Evolutionary conservation across 2,329 filamentous ascomycete genomes (phyloP).

Genomic region (Parastagonospora nodorum): DNA sequence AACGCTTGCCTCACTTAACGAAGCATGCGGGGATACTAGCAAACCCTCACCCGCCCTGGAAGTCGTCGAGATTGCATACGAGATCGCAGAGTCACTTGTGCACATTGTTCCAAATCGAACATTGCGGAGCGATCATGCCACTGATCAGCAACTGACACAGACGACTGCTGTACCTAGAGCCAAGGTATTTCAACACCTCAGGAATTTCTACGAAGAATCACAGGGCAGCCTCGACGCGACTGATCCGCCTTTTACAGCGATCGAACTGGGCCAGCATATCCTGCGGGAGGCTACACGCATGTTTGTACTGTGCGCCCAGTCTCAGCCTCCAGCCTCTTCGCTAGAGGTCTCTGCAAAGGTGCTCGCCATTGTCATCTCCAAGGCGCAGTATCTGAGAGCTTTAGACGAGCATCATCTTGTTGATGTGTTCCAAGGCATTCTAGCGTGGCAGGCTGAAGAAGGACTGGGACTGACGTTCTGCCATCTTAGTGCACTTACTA

Average conservation of each 20-base stretch:
- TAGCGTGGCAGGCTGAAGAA: conserved; percentile 10
- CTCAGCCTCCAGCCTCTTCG: conserved; percentile 8
- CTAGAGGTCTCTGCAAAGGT: conserved; percentile 40
- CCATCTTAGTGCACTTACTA: conserved; percentile 37
- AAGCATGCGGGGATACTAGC: conserved; percentile 25
- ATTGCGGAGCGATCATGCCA: conserved; percentile 18
- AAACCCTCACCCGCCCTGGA: conserved; percentile 15
- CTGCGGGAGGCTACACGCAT: conserved; percentile 38
- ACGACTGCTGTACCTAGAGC: conserved; percentile 9
- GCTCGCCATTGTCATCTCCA: conserved; percentile 41
- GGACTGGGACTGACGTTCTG: conserved; percentile 26
- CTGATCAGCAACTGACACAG: conserved; percentile 9
- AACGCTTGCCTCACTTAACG: conserved; percentile 56
- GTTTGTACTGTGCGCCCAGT: conserved; percentile 29
- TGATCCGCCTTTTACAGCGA: conserved; percentile 33
- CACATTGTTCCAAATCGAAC: conserved; percentile 45
- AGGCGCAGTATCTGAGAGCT: conserved; percentile 29
- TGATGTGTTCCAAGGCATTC: conserved; percentile 25
- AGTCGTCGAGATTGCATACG: conserved; percentile 34
- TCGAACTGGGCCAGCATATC: conserved; percentile 32
- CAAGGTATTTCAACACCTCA: conserved; percentile 25
- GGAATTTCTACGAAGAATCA: conserved; percentile 42
- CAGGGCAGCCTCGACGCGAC: conserved; percentile 42
- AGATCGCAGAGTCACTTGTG: conserved; percentile 45
- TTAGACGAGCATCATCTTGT: conserved; percentile 35